These are phyloP conservation scores for Hirsutella minnesotensis DNA, from an alignment of 2,329 filamentous ascomycete species.

Conservation along the genomic window DNA sequence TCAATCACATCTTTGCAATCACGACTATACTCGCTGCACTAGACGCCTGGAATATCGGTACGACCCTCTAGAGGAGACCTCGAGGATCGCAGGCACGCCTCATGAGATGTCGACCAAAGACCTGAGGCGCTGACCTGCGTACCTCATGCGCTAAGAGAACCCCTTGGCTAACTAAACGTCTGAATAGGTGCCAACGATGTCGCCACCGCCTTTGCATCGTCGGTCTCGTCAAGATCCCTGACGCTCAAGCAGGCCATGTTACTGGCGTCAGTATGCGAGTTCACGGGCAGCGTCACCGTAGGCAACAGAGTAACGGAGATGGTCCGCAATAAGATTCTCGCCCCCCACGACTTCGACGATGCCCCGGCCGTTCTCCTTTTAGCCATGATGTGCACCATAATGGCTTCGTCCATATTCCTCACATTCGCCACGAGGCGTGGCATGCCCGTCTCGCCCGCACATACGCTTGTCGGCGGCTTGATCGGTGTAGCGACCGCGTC, in stretches of 20 bases:
- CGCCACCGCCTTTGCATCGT: constrained; percentile 35
- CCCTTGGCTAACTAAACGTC: background rate
- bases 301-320: constrained; percentile 28
- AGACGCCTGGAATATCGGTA: constrained; percentile 49
- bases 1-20: constrained; percentile 45
- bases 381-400: constrained; percentile 41
- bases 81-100: background rate
- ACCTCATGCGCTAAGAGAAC: background rate
- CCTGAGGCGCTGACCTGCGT: too few relatives aligned
- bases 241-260: constrained; percentile 34
- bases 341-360: constrained; percentile 27
- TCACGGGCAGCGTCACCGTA: constrained; percentile 28
- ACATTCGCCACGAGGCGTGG: constrained; percentile 38
- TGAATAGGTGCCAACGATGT: constrained; percentile 35
- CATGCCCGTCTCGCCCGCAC: constrained; percentile 42
- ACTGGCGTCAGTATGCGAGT: constrained; percentile 30
- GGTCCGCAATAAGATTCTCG: constrained; percentile 34
- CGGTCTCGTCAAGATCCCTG: constrained; percentile 31
- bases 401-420: constrained; percentile 38
- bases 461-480: constrained; percentile 34
- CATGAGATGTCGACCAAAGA: too few relatives aligned
- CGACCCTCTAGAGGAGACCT: background rate
- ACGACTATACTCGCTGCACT: constrained; percentile 44
- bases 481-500: constrained; percentile 23
- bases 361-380: constrained; percentile 36